Conservation (phyloP, 169 alveolate genomes). For the Plasmodium billcollinsi region DNA sequence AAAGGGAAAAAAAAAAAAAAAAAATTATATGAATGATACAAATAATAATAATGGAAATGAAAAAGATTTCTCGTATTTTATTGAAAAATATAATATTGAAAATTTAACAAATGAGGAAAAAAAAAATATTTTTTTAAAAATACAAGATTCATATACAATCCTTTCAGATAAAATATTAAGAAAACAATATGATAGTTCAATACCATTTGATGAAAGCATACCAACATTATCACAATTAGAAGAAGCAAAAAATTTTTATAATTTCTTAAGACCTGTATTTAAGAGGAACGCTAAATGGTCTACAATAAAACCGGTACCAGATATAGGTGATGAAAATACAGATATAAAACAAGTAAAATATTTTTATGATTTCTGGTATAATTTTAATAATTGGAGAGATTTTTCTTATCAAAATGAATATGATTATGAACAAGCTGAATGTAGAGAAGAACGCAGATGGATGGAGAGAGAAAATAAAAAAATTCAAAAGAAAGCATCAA, state of each 20-base stretch:
- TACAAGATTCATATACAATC: conserved; percentile 95
- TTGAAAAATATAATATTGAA: conserved; percentile 78
- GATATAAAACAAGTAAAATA: conserved; percentile 88
- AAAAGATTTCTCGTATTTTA: conserved; percentile 74
- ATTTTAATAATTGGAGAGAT: conserved; percentile 93
- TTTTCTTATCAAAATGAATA: conserved; percentile 93
- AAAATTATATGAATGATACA: conserved; percentile 5
- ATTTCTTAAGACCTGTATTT: conserved; percentile 88
- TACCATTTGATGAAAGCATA: conserved; percentile 94
- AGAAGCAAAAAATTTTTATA: conserved; percentile 85
- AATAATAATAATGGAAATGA: conserved; percentile 1
- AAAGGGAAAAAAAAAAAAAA: conserved; percentile 51
- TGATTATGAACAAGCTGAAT: conserved; percentile 93
- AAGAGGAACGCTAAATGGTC: conserved; percentile 91
- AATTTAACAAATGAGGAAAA: conserved; percentile 79
- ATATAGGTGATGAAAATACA: conserved; percentile 91
- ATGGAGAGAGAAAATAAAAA: conserved; percentile 95
- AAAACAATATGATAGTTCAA: conserved; percentile 93
- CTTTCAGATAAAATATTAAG: conserved; percentile 91
- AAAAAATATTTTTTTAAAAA: conserved; percentile 86
- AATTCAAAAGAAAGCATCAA: conserved; percentile 89
- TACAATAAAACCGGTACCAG: conserved; percentile 93
- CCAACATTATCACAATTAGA: conserved; percentile 89
- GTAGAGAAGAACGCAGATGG: conserved; percentile 95
- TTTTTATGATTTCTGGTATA: conserved; percentile 94